These are phyloP conservation scores for Plectosphaerella sp. DNA, from an alignment of 2,329 filamentous ascomycete genomes.

Conservation along the genomic window DNA sequence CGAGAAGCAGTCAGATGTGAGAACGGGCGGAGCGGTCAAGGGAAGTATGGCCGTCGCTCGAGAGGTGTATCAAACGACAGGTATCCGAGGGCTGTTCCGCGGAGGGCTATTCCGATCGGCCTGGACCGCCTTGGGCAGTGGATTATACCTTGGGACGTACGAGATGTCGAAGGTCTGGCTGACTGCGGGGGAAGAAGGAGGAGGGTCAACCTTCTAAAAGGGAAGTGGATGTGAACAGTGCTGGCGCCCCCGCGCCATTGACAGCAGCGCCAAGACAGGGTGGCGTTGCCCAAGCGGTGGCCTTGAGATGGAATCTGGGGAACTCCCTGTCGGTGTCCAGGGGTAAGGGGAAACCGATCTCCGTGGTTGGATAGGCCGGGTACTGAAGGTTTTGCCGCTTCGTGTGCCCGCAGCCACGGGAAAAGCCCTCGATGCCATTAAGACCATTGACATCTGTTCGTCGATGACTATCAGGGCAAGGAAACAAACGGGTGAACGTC, in stretches of 20 bases:
- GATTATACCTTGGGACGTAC: slow-evolving; percentile 82
- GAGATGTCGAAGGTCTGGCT: slow-evolving; percentile 71
- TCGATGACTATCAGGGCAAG: no score
- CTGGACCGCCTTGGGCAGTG: slow-evolving; percentile 81
- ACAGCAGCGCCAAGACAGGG: neutral
- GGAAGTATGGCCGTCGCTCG: slow-evolving; percentile 55
- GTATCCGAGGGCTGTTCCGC: slow-evolving; percentile 70
- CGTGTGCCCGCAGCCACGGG: no score
- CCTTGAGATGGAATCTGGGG: neutral
- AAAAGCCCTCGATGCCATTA: no score
- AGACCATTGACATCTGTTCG: neutral
- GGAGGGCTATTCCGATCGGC: slow-evolving; percentile 68
- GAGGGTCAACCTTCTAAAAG: slow-evolving; percentile 2
- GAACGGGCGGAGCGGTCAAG: slow-evolving; percentile 10
- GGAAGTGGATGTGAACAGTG: neutral
- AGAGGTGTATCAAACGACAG: slow-evolving; percentile 62
- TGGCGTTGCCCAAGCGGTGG: neutral
- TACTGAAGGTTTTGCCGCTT: no score
- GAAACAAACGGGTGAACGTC: no score
- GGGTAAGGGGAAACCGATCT: no score
- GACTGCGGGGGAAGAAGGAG: slow-evolving; percentile 34
- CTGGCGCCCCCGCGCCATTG: neutral
- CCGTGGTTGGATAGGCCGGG: no score
- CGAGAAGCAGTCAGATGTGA: slow-evolving; percentile 14
- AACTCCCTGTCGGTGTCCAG: no score